These are phyloP conservation scores for Exsudoporus frostii DNA, from an alignment of 768 basidiomycete species.

Conservation along the genomic window DNA sequence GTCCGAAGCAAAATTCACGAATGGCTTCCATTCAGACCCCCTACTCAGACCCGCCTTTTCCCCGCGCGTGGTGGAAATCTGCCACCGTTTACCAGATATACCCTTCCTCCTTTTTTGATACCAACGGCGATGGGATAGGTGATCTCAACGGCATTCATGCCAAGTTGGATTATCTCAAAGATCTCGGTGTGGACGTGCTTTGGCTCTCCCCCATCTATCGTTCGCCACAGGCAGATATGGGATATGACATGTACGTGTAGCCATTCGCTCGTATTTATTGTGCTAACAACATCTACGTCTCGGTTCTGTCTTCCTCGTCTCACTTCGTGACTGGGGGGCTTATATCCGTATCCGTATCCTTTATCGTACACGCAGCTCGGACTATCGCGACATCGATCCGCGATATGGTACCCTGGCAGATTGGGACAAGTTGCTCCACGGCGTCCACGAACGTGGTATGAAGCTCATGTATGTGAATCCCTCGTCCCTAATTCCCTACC, in stretches of 20 bases:
- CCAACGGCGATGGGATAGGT: constrained; percentile 68
- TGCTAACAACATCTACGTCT: too few species aligned
- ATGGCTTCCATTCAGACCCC: constrained; percentile 2
- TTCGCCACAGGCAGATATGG: constrained; percentile 69
- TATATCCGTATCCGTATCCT: constrained; percentile 17
- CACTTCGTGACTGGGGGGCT: background rate
- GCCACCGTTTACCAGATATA: constrained; percentile 67
- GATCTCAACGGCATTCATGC: constrained; percentile 63
- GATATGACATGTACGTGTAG: constrained; percentile 76
- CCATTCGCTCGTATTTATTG: too few species aligned
- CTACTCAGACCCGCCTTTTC: constrained; percentile 17
- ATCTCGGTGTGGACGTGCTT: constrained; percentile 62
- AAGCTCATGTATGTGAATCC: constrained; percentile 54
- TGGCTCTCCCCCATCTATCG: constrained; percentile 66
- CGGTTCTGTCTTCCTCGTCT: background rate
- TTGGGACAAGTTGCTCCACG: constrained; percentile 54
- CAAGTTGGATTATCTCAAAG: constrained; percentile 67
- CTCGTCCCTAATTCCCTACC: too few species aligned
- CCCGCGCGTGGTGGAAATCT: constrained; percentile 54
- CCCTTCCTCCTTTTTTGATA: constrained; percentile 66
- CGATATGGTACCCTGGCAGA: constrained; percentile 62
- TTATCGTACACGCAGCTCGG: constrained; percentile 40
- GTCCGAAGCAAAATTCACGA: background rate
- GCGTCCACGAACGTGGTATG: constrained; percentile 61
- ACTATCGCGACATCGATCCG: constrained; percentile 62